Conservation (phyloP, 768 basidiomycete genomes). For the Pleurotus eryngii region DNA sequence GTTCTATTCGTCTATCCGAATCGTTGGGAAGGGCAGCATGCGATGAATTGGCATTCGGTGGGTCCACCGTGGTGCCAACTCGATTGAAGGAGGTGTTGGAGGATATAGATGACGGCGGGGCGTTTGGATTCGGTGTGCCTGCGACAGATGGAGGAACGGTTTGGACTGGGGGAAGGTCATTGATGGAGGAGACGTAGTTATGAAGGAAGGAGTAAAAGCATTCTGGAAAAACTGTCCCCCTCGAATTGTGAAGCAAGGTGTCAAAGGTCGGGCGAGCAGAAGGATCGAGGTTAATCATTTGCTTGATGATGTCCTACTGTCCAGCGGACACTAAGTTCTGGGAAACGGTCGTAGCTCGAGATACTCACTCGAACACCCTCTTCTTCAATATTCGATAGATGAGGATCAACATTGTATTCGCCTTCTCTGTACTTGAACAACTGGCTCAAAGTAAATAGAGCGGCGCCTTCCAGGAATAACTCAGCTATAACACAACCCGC, state of each 20-base stretch:
- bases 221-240: slow-evolving; percentile 84
- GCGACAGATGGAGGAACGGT: slow-evolving; percentile 30
- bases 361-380: slow-evolving; percentile 71
- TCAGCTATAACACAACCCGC: slow-evolving; percentile 94
- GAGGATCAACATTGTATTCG: slow-evolving; percentile 70
- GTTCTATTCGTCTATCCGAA: slow-evolving; percentile 81
- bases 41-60: slow-evolving; percentile 20
- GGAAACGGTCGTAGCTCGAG: neutral
- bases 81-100: slow-evolving; percentile 21
- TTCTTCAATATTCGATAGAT: slow-evolving; percentile 76
- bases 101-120: slow-evolving; percentile 30
- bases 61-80: slow-evolving; percentile 25
- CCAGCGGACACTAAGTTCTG: slow-evolving; percentile 5
- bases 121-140: slow-evolving; percentile 23
- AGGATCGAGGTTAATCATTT: slow-evolving; percentile 88
- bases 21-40: slow-evolving; percentile 61
- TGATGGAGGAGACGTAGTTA: slow-evolving; percentile 80
- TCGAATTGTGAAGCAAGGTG: slow-evolving; percentile 65
- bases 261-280: slow-evolving; percentile 78
- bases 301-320: slow-evolving; percentile 75
- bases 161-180: slow-evolving; percentile 56
- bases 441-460: slow-evolving; percentile 90
- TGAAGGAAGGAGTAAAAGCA: slow-evolving; percentile 94
- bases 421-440: slow-evolving; percentile 92
- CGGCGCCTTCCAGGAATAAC: slow-evolving; percentile 91